Base-by-base conservation (phyloP, 257 asterid species). In the Prunella vulgaris region DNA sequence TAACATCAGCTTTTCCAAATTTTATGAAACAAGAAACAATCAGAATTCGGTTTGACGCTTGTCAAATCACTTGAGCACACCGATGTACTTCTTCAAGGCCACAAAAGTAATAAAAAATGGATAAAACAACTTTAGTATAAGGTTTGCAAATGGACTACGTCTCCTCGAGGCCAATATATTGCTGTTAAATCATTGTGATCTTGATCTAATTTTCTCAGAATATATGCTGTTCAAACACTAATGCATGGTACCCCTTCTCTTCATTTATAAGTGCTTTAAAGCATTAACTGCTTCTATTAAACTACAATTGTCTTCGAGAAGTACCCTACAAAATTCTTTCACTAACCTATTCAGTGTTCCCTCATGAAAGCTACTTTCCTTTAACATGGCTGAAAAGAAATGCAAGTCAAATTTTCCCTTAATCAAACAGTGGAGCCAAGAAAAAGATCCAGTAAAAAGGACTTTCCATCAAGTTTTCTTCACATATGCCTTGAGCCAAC, bases 141-240 rank as follows among this genome's bases (percentile, higher is more conserved):
- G 27, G 21, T 5, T 57, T 7, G 17, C 57, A 56, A 69, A 69
- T 58, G 22, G 44, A 63, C 64, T 21, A 54, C 30, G 7, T 9
- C 72, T 7, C 20, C 33, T 15, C 8, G 32, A 40, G 58, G 33
- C 35, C 52, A 28, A 5, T 28, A 52, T 27, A 51, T 21, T 74
- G 72, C 52, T 51, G 10, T 20, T 12, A 44, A 10, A 57, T 15
- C 14, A 15, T 10, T 40, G 60, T 37, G 44, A 69, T 28, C 30
- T 46, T 53, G 71, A 75, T 27, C 44, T 1, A 53, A 75, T 64
- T 37, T 68, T 65, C 52, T 52, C 63, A 56, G 17, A 48, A 64
- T 20, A 51, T 12, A 27, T 24, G 53, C 32, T 18, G 25, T 49
- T 57, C 7, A 35, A 54, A 25, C 58, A 54, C 53, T 44, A 20